These are phyloP conservation scores for Lachancea nothofagi DNA, from an alignment of 805 yeast genomes.

Conservation along the genomic window DNA sequence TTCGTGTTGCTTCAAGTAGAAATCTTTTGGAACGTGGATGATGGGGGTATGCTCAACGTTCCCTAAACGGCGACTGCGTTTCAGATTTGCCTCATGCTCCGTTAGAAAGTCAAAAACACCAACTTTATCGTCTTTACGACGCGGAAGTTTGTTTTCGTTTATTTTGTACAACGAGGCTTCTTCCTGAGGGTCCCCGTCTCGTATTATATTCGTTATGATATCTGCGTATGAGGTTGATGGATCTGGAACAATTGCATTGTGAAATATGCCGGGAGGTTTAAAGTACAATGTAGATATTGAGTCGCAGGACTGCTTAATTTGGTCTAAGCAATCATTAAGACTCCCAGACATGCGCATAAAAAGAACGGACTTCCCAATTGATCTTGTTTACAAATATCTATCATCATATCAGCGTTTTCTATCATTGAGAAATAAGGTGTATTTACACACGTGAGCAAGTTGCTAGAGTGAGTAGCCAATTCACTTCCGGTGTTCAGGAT, in stretches of 20 bases:
- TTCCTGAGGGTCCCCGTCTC: conserved; percentile 54
- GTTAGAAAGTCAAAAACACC: conserved; percentile 35
- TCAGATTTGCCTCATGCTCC: conserved; percentile 28
- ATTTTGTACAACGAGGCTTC: conserved; percentile 43
- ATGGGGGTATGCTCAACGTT: conserved; percentile 27
- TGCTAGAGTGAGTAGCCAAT: too few relatives aligned
- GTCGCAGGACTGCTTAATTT: conserved; percentile 37
- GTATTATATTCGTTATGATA: conserved; percentile 46
- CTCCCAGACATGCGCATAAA: conserved; percentile 23
- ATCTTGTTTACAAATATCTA: background rate
- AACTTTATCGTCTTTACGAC: conserved; percentile 47
- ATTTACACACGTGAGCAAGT: background rate
- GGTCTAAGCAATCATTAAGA: conserved; percentile 29
- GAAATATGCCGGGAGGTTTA: conserved; percentile 55
- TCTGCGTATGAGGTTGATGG: conserved; percentile 17
- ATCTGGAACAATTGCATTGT: conserved; percentile 50
- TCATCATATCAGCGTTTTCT: too few relatives aligned
- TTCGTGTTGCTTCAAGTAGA: conserved; percentile 24
- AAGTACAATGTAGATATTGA: conserved; percentile 43
- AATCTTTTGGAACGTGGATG: conserved; percentile 25
- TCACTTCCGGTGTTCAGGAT: too few relatives aligned
- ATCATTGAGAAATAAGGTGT: too few relatives aligned
- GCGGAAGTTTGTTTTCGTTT: conserved; percentile 35
- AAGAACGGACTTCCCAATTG: background rate
- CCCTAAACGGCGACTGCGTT: conserved; percentile 34